phyloP scores from a whole-genome alignment of 371 early-diverging fungal genomes.

The Mucor racemosus region DNA sequence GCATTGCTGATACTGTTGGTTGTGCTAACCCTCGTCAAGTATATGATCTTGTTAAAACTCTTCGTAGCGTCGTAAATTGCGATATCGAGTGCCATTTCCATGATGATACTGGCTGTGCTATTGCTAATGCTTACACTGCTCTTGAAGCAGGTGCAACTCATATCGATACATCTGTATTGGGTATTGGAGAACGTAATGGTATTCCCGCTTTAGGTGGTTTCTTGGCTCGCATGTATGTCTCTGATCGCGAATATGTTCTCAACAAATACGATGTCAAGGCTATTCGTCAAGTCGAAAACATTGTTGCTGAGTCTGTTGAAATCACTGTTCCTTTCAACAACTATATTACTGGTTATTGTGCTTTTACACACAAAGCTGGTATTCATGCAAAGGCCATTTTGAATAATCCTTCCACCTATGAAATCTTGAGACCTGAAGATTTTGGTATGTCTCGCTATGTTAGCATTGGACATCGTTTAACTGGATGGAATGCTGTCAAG shows the following conservation, averaged over 20 bases:
- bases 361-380: slow-evolving; percentile 98
- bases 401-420: slow-evolving; percentile 96
- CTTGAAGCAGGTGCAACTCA: slow-evolving; percentile 97
- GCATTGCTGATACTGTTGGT: slow-evolving; percentile 98
- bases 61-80: slow-evolving; percentile 92
- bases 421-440: slow-evolving; percentile 95
- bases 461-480: slow-evolving; percentile 93
- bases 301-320: slow-evolving; percentile 94
- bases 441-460: slow-evolving; percentile 97
- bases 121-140: slow-evolving; percentile 95
- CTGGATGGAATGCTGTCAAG: slow-evolving; percentile 98
- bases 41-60: slow-evolving; percentile 92
- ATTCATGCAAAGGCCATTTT: slow-evolving; percentile 98
- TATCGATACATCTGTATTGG: slow-evolving; percentile 95
- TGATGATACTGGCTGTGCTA: slow-evolving; percentile 98
- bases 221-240: slow-evolving; percentile 92
- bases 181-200: slow-evolving; percentile 98
- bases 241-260: slow-evolving; percentile 86
- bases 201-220: slow-evolving; percentile 95
- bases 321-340: slow-evolving; percentile 98
- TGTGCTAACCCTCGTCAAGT: slow-evolving; percentile 98
- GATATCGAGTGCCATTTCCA: slow-evolving; percentile 99
- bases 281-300: slow-evolving; percentile 92
- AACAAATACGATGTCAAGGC: slow-evolving; percentile 87
- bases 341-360: slow-evolving; percentile 97